These are phyloP conservation scores for Alternaria novae-zelandiae DNA, from an alignment of 2,329 filamentous ascomycete species.

Conservation along the genomic window DNA sequence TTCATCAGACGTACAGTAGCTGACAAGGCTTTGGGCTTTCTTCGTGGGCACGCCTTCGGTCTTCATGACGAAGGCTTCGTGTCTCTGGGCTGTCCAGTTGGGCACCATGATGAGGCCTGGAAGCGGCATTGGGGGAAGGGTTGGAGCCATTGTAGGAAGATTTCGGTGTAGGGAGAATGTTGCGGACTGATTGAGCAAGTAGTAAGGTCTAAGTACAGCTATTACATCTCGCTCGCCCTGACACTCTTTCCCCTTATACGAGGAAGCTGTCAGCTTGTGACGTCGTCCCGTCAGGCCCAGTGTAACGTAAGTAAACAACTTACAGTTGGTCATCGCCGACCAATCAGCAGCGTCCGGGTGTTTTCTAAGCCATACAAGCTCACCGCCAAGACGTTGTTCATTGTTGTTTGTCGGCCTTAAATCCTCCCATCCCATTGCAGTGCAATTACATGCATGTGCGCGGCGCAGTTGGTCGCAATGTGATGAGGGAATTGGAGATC, in stretches of 20 bases:
- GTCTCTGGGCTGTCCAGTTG: slow-evolving; percentile 19
- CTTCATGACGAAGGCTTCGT: slow-evolving; percentile 21
- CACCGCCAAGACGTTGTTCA: neutral
- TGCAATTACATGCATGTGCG: neutral
- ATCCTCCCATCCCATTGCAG: neutral
- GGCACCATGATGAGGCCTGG: slow-evolving; percentile 24
- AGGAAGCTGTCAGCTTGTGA: neutral
- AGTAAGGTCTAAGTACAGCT: neutral
- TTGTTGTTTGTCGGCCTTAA: neutral
- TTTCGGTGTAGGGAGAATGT: neutral
- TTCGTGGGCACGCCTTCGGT: slow-evolving; percentile 4
- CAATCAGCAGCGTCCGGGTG: neutral
- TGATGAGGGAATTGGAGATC: neutral
- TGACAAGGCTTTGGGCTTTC: slow-evolving; percentile 12
- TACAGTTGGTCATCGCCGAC: neutral
- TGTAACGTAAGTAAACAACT: neutral
- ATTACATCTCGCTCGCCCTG: neutral
- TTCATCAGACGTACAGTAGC: slow-evolving; percentile 8
- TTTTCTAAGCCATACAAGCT: neutral
- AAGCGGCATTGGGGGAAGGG: slow-evolving; percentile 16
- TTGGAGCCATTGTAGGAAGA: neutral
- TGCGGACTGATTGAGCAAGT: neutral
- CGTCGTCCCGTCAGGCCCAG: neutral
- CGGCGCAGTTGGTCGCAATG: neutral
- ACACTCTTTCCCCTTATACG: neutral